Conservation (phyloP, 208 protist species). For the Trypanosoma rangeli region DNA sequence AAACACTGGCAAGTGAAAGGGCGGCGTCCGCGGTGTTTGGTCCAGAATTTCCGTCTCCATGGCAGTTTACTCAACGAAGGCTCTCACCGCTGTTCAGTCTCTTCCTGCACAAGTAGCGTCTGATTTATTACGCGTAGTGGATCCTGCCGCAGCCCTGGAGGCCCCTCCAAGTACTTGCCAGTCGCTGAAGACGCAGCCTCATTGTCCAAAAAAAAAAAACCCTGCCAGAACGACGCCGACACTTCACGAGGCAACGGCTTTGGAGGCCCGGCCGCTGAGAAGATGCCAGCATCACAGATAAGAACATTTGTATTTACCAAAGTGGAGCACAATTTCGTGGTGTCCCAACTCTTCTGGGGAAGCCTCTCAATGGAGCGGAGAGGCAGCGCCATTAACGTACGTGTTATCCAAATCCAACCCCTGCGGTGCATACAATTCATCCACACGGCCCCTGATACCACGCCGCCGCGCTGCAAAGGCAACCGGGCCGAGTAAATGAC, state of each 20-base stretch:
- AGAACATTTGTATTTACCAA: no score
- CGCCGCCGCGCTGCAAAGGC: slow-evolving; percentile 5
- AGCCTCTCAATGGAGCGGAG: slow-evolving; percentile 1
- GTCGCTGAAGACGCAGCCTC: no score
- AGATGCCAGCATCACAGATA: no score
- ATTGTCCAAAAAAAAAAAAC: no score
- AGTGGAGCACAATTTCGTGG: no score
- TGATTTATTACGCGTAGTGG: no score
- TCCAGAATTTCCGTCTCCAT: slow-evolving; percentile 3
- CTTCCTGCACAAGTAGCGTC: slow-evolving; percentile 17
- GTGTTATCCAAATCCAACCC: slow-evolving; percentile 6
- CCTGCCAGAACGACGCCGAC: no score
- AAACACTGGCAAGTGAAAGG: slow-evolving; percentile 9
- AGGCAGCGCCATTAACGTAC: slow-evolving; percentile 13
- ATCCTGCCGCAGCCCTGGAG: no score
- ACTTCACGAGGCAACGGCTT: no score
- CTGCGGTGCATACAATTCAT: neutral
- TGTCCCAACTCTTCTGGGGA: slow-evolving; percentile 3
- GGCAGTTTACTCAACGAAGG: neutral
- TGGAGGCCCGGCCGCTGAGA: no score
- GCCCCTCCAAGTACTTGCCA: no score
- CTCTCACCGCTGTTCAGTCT: slow-evolving; percentile 6
- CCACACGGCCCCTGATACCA: neutral
- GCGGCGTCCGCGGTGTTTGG: slow-evolving; percentile 6
- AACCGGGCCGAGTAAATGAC: neutral